phyloP scores from a whole-genome alignment of 257 asterid species.

The Forsythia viridissima region DNA sequence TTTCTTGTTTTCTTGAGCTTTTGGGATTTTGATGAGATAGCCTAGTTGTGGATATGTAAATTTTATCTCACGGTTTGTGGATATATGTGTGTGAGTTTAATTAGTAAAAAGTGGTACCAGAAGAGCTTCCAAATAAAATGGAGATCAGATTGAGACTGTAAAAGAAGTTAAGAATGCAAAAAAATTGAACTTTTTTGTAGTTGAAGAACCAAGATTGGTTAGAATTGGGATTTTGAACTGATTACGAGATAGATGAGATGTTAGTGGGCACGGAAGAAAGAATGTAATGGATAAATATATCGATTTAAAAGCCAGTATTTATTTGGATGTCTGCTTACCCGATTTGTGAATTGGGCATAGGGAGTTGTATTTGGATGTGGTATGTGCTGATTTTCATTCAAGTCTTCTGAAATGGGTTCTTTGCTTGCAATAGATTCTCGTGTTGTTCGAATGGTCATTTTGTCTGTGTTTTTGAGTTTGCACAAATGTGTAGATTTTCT shows the following conservation, averaged over 20 bases:
- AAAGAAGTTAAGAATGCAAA: not conserved
- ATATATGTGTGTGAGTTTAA: too few relatives aligned
- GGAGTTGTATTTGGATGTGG: not conserved
- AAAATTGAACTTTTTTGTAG: conserved; percentile 5
- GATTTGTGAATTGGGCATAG: not conserved
- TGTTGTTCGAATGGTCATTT: not conserved
- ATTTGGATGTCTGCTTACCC: not conserved
- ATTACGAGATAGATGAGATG: not conserved
- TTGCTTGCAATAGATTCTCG: not conserved
- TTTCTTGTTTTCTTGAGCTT: not conserved
- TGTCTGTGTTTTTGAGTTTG: not conserved
- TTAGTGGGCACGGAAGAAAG: not conserved
- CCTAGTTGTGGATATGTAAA: not conserved
- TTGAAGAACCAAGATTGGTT: not conserved
- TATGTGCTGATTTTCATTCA: not conserved
- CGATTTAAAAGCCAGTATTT: not conserved
- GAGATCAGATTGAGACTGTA: not conserved
- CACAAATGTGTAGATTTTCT: not conserved
- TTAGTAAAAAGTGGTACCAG: not conserved
- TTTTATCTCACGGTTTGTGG: not conserved
- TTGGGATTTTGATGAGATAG: conserved; percentile 18
- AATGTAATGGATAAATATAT: conserved; percentile 14
- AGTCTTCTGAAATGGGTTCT: not conserved
- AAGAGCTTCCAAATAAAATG: not conserved
- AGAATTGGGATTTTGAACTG: conserved; percentile 18